phyloP scores from a whole-genome alignment of 2,329 filamentous ascomycete genomes.

The Xylaria sp. region DNA sequence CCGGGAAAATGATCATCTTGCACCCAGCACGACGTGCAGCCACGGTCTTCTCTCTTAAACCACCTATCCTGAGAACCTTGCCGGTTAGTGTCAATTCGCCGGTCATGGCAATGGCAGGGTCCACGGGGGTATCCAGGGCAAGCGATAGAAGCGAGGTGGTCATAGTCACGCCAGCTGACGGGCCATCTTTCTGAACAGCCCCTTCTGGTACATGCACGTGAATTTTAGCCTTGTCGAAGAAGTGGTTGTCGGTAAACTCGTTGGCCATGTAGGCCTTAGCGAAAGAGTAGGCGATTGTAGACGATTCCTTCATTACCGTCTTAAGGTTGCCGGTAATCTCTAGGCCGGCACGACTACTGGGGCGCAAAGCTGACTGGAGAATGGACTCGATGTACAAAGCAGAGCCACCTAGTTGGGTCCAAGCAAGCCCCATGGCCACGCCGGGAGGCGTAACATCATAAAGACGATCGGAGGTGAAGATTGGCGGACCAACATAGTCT shows the following conservation, averaged over 20 bases:
- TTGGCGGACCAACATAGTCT: conserved; percentile 94
- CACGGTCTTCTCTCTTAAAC: conserved; percentile 95
- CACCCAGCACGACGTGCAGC: conserved; percentile 92
- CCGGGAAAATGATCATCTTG: conserved; percentile 92
- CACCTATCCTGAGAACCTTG: conserved; percentile 94
- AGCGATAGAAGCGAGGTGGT: conserved; percentile 90
- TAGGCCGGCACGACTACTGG: conserved; percentile 78
- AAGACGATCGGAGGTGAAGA: conserved; percentile 94
- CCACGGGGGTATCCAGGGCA: conserved; percentile 79
- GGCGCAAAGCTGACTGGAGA: conserved; percentile 81
- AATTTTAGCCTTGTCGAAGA: conserved; percentile 95
- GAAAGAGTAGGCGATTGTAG: conserved; percentile 93
- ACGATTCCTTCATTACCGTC: conserved; percentile 98
- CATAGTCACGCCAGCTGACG: conserved; percentile 97
- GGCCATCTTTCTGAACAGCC: conserved; percentile 93
- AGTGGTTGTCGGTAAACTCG: conserved; percentile 87
- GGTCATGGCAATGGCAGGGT: conserved; percentile 95
- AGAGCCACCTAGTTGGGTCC: conserved; percentile 96
- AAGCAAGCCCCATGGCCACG: conserved; percentile 97
- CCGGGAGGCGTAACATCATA: conserved; percentile 94
- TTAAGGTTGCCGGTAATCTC: conserved; percentile 96
- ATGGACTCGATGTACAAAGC: conserved; percentile 98
- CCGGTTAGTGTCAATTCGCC: conserved; percentile 96
- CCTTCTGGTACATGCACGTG: conserved; percentile 97
- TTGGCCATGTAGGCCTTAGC: conserved; percentile 88